phyloP scores from a whole-genome alignment of 1,284 basidiomycete genomes.

The Cutaneotrichosporon sp. region DNA sequence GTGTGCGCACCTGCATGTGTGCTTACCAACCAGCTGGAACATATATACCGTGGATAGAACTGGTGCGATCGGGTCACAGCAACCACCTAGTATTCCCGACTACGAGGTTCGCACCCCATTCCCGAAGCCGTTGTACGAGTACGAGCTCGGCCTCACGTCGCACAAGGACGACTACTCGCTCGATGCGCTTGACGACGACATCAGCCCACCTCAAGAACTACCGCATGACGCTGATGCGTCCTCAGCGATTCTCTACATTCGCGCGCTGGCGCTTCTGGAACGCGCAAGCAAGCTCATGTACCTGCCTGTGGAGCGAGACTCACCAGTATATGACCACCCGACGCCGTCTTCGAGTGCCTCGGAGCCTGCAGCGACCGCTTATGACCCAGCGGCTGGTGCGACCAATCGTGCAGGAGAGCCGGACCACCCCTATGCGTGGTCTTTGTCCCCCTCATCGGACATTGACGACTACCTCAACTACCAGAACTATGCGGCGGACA shows the following conservation, averaged over 20 bases:
- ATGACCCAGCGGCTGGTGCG: too few relatives aligned
- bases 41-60: slow-evolving; percentile 32
- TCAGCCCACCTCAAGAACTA: slow-evolving; percentile 3
- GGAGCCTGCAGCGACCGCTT: not conserved
- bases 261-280: slow-evolving; percentile 31
- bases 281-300: slow-evolving; percentile 39
- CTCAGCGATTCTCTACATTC: slow-evolving; percentile 25
- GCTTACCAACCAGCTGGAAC: slow-evolving; percentile 31
- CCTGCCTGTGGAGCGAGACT: slow-evolving; percentile 28
- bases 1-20: too few relatives aligned
- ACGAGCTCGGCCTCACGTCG: slow-evolving; percentile 34
- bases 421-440: not conserved
- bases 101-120: slow-evolving; percentile 36
- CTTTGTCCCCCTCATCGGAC: not conserved
- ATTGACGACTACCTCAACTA: slow-evolving; percentile 30
- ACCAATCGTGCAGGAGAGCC: too few relatives aligned
- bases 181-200: slow-evolving; percentile 16
- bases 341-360: not conserved
- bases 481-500: slow-evolving; percentile 13
- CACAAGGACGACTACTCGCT: slow-evolving; percentile 29
- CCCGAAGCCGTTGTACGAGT: slow-evolving; percentile 38
- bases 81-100: slow-evolving; percentile 30
- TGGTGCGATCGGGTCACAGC: slow-evolving; percentile 30
- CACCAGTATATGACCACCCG: not conserved
- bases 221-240: slow-evolving; percentile 24